A percentile compares a stretch with the other conserved stretches of the same genome.
Evolutionary conservation across 2,329 filamentous ascomycete species (phyloP).

Genomic region (Aspergillus sergii): DNA sequence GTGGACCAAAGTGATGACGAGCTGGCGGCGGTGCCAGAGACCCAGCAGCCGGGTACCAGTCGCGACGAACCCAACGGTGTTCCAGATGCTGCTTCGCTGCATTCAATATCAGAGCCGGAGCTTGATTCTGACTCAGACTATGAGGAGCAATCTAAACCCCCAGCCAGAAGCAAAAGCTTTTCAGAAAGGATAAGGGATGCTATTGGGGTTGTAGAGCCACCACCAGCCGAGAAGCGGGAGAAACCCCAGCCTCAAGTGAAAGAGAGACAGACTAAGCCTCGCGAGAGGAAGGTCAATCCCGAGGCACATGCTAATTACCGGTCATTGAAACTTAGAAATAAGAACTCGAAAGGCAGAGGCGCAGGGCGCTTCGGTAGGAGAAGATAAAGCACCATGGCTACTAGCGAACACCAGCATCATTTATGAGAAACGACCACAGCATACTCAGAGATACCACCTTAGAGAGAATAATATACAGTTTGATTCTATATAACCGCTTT

Average conservation of each 20-base stretch:
- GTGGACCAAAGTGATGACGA: conserved; percentile 32
- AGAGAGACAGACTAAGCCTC: conserved; percentile 29
- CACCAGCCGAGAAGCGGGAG: conserved; percentile 17
- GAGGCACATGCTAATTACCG: conserved; percentile 53
- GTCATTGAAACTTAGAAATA: conserved; percentile 49
- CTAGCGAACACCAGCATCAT: background rate
- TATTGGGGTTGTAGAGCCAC: conserved; percentile 26
- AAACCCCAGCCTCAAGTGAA: conserved; percentile 19
- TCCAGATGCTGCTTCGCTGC: conserved; percentile 26
- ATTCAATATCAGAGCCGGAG: conserved; percentile 34
- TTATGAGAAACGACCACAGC: conserved; percentile 23
- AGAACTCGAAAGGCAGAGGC: conserved; percentile 36
- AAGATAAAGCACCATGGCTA: conserved; percentile 19
- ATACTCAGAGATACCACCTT: conserved; percentile 23
- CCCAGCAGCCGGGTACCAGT: conserved; percentile 23
- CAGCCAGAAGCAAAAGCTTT: conserved; percentile 33
- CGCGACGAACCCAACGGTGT: conserved; percentile 14
- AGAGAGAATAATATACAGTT: conserved; percentile 8
- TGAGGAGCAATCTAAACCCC: conserved; percentile 23
- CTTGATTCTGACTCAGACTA: conserved; percentile 36
- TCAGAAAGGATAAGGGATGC: conserved; percentile 42
- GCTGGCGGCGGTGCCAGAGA: conserved; percentile 31
- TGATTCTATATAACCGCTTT: conserved; percentile 13
- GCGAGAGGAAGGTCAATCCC: conserved; percentile 44
- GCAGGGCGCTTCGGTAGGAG: conserved; percentile 42